phyloP scores from a whole-genome alignment of 2,329 filamentous ascomycete species.

The Scedosporium dehoogii region DNA sequence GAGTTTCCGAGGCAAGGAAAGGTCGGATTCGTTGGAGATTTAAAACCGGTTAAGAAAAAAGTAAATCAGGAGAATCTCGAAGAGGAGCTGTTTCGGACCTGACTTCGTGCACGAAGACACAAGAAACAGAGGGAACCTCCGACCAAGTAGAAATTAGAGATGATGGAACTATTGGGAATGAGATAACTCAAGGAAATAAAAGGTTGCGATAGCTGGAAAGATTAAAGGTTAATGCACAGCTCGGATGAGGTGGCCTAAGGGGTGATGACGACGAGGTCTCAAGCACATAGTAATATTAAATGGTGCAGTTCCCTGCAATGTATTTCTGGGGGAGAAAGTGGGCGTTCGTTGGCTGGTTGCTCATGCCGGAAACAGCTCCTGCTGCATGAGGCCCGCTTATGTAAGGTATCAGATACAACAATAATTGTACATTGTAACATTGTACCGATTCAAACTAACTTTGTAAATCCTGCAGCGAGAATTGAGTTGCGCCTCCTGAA shows the following conservation, averaged over 20 bases:
- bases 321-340: neutral
- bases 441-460: too few relatives aligned
- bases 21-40: neutral
- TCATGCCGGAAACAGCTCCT: neutral
- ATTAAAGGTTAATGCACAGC: neutral
- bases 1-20: neutral
- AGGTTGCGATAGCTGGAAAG: neutral
- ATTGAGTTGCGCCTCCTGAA: too few relatives aligned
- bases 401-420: neutral
- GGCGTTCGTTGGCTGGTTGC: neutral
- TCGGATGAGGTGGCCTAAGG: neutral
- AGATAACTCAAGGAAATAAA: slow-evolving; percentile 2
- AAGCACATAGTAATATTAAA: slow-evolving; percentile 10
- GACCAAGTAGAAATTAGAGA: neutral
- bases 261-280: slow-evolving; percentile 12
- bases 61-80: neutral
- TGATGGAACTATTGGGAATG: neutral
- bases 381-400: neutral
- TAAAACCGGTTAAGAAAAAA: neutral
- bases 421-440: neutral
- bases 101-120: neutral
- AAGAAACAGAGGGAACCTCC: neutral
- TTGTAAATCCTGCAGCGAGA: too few relatives aligned
- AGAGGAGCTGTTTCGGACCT: neutral
- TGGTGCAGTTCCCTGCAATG: neutral